Conservation (phyloP, 345 rosid genomes). For the sweet orange (Citrus sinensis) region DNA sequence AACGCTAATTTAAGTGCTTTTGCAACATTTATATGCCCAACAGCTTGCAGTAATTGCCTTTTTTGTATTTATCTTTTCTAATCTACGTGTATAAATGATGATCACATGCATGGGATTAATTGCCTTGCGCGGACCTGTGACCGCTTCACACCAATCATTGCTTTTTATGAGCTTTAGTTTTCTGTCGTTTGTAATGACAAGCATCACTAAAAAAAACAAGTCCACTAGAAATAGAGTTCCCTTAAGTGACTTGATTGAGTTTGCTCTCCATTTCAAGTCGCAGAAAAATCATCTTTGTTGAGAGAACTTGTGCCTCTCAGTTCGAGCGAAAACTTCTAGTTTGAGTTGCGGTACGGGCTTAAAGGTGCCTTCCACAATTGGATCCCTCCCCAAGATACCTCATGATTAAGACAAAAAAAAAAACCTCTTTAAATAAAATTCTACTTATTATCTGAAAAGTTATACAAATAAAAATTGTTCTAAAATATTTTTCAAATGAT, state of each 20-base stretch:
- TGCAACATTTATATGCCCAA: background rate
- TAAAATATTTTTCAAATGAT: no score
- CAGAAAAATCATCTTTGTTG: fast-evolving
- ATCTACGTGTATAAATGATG: background rate
- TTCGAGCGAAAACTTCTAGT: fast-evolving
- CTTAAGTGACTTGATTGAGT: fast-evolving
- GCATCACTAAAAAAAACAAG: no score
- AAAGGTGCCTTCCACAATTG: no score
- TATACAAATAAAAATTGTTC: no score
- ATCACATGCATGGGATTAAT: background rate
- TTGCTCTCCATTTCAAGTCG: fast-evolving
- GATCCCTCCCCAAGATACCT: fast-evolving
- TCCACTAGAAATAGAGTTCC: fast-evolving
- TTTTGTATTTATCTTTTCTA: background rate
- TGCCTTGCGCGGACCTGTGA: background rate
- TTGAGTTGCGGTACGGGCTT: fast-evolving
- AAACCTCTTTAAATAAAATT: no score
- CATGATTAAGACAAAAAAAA: no score
- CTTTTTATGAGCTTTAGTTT: no score
- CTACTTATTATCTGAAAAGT: no score
- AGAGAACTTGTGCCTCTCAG: fast-evolving
- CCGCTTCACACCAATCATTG: background rate
- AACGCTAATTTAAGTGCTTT: background rate
- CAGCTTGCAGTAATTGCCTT: background rate
- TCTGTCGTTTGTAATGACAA: no score